phyloP scores from a whole-genome alignment of 225 moss, liverwort and hornwort genomes.

The Ulota crispa region DNA sequence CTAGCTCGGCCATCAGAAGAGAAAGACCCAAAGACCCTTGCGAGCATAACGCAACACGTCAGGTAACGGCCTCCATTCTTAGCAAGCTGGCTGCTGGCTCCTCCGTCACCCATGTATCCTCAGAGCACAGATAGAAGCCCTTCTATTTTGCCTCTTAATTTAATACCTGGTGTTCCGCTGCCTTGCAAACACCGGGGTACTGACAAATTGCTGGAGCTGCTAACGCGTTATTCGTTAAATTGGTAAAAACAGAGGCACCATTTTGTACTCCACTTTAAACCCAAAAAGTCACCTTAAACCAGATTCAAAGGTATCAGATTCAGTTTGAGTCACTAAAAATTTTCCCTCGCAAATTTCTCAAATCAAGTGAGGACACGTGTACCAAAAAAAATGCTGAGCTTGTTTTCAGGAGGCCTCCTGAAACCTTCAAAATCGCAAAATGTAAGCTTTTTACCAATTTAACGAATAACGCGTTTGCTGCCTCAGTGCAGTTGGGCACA shows the following conservation, averaged over 20 bases:
- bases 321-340: too few relatives aligned
- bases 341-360: too few relatives aligned
- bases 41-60: neutral
- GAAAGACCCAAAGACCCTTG: conserved; percentile 33
- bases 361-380: too few relatives aligned
- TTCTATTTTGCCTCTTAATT: neutral
- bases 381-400: too few relatives aligned
- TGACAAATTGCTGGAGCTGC: neutral
- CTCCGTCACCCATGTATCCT: neutral
- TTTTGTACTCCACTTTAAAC: too few relatives aligned
- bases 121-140: neutral
- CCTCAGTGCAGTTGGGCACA: neutral
- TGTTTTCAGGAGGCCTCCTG: rapidly evolving
- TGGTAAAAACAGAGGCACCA: too few relatives aligned
- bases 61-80: neutral
- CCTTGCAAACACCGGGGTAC: neutral
- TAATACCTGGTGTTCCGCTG: too few relatives aligned
- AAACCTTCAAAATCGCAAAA: too few relatives aligned
- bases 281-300: too few relatives aligned
- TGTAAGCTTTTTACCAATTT: too few relatives aligned
- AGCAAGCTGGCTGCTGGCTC: neutral
- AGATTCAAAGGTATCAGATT: too few relatives aligned
- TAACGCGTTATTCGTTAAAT: too few relatives aligned
- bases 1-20: conserved; percentile 2
- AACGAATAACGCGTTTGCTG: neutral